A percentile compares a stretch with the other conserved stretches of the same genome.
These are phyloP conservation scores for Samsoniella hepiali DNA, from an alignment of 2,329 filamentous ascomycete genomes.

Conservation along the genomic window DNA sequence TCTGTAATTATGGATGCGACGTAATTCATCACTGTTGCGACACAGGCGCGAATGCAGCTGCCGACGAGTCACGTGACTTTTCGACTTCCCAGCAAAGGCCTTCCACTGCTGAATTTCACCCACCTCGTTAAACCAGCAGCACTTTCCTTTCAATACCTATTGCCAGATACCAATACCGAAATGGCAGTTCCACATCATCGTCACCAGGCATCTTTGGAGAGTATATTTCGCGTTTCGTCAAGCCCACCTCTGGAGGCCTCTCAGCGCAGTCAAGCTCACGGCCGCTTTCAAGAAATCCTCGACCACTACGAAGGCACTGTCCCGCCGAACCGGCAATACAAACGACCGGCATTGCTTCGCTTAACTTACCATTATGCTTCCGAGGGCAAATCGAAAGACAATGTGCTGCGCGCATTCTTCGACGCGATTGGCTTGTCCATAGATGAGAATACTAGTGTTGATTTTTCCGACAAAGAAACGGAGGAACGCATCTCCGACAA, in stretches of 20 bases:
- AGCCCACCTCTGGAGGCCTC: neutral
- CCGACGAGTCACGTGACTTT: neutral
- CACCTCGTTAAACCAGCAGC: neutral
- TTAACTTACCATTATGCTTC: conserved; percentile 13
- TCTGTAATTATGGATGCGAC: too few relatives aligned
- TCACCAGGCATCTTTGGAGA: conserved; percentile 4
- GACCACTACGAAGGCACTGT: neutral
- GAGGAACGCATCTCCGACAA: neutral
- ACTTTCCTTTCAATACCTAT: neutral
- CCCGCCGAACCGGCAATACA: conserved; percentile 5
- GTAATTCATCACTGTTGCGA: too few relatives aligned
- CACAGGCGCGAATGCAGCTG: too few relatives aligned
- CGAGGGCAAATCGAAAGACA: conserved; percentile 15
- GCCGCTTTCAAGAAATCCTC: conserved; percentile 9
- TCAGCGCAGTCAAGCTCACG: neutral
- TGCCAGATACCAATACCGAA: neutral
- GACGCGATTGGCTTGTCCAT: neutral
- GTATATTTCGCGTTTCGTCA: conserved; percentile 2
- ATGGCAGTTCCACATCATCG: conserved; percentile 39
- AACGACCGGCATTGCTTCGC: conserved; percentile 8
- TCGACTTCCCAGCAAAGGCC: neutral
- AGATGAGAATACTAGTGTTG: neutral
- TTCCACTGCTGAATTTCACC: neutral
- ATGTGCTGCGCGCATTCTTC: conserved; percentile 18
- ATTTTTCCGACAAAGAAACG: neutral